Evolutionary conservation across 768 basidiomycete species (phyloP), one percentile per base, ranked within the genome.

Genomic region (Lactarius evosmus): DNA sequence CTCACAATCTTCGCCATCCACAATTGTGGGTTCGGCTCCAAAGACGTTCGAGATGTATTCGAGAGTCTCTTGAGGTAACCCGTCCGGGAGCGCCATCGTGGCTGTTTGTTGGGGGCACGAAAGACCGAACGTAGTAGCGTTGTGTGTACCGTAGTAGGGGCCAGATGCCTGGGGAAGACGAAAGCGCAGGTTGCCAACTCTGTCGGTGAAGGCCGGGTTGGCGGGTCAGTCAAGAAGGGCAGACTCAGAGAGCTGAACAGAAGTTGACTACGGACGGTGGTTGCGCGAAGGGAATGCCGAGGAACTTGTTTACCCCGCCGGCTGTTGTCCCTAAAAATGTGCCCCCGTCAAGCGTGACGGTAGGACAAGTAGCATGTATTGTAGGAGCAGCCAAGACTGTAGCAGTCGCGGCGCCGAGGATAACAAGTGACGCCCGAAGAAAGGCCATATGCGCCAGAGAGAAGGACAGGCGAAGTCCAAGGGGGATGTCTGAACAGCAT

Each of bases 211-310:
- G 36, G 4, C 36, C 16, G 17, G 14, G 36, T n/a, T 1, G 14
- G 16, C 29, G 41, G 46, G 30, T 49, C n/a, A 25, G 29, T 22
- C 12, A 38, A 25, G 25, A 29, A 41, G 7, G 25, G 11, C 16
- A 32, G n/a, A n/a, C n/a, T n/a, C n/a, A n/a, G 56, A 40, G 7
- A 36, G 33, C 22, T 6, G 41, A 25, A 7, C 27, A 25, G n/a
- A 46, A 63, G 38, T 14, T 32, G 41, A 34, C 49, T 56, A 58
- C 75, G 14, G 68, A 80, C 77, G 75, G 76, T 36, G 77, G 74
- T 25, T 73, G 69, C 5, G 78, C 76, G 38, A 75, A 80, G 0
- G 76, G 79, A 8, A 81, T 77, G 9, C 79, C 79, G 0, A 79
- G 70, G 60, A 76, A 80, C 30, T 69, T 62, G 6, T 67, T 66